Conservation (phyloP, 805 yeast genomes). For the Nakazawaea ishiwadae region DNA sequence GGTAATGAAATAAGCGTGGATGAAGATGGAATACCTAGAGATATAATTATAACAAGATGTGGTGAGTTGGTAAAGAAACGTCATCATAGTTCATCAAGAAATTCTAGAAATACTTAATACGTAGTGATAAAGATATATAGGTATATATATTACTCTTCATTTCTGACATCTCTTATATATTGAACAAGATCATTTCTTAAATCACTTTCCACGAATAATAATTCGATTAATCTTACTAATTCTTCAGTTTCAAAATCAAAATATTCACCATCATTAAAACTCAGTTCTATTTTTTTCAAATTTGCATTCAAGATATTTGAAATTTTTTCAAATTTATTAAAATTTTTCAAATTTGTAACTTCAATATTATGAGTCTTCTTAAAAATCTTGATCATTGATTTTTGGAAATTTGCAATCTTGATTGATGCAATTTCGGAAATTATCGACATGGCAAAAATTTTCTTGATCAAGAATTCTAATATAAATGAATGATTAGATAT, state of each 20-base stretch:
- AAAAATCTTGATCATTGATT: slow-evolving; percentile 2
- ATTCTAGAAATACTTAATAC: not conserved
- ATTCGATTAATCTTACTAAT: slow-evolving; percentile 33
- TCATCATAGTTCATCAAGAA: no score
- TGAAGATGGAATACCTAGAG: slow-evolving; percentile 15
- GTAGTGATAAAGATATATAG: not conserved
- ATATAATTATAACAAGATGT: slow-evolving; percentile 20
- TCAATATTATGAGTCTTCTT: not conserved
- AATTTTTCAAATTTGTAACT: slow-evolving; percentile 18
- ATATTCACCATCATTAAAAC: slow-evolving; percentile 48
- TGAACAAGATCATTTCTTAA: slow-evolving; percentile 37
- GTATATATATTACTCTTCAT: slow-evolving; percentile 11
- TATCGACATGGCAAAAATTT: slow-evolving; percentile 3
- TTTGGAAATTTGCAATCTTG: slow-evolving; percentile 6
- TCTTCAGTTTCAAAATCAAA: slow-evolving; percentile 46
- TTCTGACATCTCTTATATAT: slow-evolving; percentile 43
- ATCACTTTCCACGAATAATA: slow-evolving; percentile 43
- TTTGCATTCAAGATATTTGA: slow-evolving; percentile 25
- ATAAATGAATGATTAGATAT: slow-evolving; percentile 4
- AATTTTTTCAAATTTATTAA: slow-evolving; percentile 25
- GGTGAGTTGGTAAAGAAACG: slow-evolving; percentile 17
- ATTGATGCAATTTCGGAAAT: slow-evolving; percentile 8
- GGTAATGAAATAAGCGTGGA: slow-evolving; percentile 16
- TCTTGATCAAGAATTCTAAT: slow-evolving; percentile 4
- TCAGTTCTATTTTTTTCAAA: slow-evolving; percentile 40